Base-by-base conservation (phyloP, 768 basidiomycete species). In the Russula brevipes region DNA sequence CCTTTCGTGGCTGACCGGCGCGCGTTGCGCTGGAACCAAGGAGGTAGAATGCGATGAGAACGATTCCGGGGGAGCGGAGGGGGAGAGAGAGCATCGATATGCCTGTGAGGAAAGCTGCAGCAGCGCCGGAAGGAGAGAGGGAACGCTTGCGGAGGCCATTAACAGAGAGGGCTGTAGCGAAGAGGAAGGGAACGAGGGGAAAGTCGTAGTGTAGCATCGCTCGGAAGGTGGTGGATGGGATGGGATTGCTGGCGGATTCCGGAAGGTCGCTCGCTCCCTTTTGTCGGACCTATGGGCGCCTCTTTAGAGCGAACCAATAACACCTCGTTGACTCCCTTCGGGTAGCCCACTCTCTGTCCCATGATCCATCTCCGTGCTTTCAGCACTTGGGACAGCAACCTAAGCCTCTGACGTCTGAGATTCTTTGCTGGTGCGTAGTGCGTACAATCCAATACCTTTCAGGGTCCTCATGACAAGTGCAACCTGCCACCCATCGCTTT, bases 21-120 rank as follows among this genome's bases (percentile, higher is more conserved):
- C 93, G 94, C 3, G 95, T 97, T 0, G 94, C 94, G 52, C 83
- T 81, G 64, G 89, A 89, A 4, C 87, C 94, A 0, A 84, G 69
- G 36, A 94, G 76, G 73, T 97, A 95, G 72, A 95, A 90, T 0
- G 82, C 82, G 61, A 93, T 80, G 60, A 94, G 77, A 1, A 84
- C 76, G 11, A 82, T 73, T 16, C 87, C 89, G 69, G 91, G 87
- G 0, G 82, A 80, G 47, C 80, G 78, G 42, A 86, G 77, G 9
- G 81, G 85, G n/a, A 84, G 84, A 16, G 85, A 79, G 73, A 98
- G 79, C 72, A 86, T 84, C 5, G 81, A 68, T 71, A 88, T 86
- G 4, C 94, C 94, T 8, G 92, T 85, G 4, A 85, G 59, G 69
- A 89, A 86, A 4, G 93, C 94, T 0, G 89, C 84, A 5, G 82